Evolutionary conservation across 2,329 filamentous ascomycete species (phyloP), one percentile per base, ranked within the genome.

Genomic region (Didymella lethalis): DNA sequence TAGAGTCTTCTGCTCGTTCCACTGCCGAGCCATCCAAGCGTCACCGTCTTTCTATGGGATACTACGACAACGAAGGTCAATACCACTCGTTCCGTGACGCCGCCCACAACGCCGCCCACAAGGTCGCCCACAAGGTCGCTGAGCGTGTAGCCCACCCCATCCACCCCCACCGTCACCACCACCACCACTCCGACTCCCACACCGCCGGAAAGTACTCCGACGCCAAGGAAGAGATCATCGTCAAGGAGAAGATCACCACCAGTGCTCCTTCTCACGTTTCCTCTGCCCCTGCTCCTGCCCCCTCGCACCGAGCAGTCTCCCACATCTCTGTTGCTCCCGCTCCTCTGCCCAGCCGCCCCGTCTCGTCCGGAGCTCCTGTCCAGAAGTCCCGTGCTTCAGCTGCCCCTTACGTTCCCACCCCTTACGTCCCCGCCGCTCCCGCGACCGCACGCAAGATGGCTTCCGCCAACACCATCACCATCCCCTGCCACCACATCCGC

Each of bases 401-500:
- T 66, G 41, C 57, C 48, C 60, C 89, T 90, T 97, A 88, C 93
- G 96, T 86, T 91, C 97, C 57, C 48, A 54, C 57, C 44, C 57
- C 49, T 48, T 56, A 54, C 47, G 66, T 62, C 52, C 65, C 59
- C 41, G 50, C 58, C 55, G 67, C 66, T 59, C 64, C 64, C 57
- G 59, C 64, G 57, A 58, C 71, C 29, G 62, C 69, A 61, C 71
- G 71, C 74, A 76, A 72, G 65, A 78, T 78, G 77, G 64, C 77
- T 75, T 86, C 90, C 79, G 85, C 89, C 78, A 93, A 95, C 86
- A 96, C 92, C 73, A 93, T 98, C 80, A 94, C 93, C 78, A 97
- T 99, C 81, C 95, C 96, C 68, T 97, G 93, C 90, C 92, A 99
- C 88, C 96, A 98, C 87, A 94, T 99, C 84, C 95, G 95, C 84